Percentiles rank a stretch among this genome's conserved stretches.
Evolutionary conservation across 2,329 filamentous ascomycete genomes (phyloP).

Genomic region (Venturia nashicola): DNA sequence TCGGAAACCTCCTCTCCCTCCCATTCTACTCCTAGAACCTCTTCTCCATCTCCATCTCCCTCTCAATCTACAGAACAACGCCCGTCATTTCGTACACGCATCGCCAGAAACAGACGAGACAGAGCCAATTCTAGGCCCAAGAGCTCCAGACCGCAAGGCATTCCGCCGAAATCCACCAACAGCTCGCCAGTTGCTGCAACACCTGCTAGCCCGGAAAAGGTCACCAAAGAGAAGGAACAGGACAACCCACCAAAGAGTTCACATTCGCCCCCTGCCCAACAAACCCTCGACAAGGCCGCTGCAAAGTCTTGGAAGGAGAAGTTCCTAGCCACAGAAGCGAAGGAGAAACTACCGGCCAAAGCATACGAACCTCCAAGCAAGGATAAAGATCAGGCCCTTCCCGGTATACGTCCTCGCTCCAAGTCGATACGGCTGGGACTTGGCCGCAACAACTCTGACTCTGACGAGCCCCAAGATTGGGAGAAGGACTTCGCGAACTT

Average conservation of each 20-base stretch:
- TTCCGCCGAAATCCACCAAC: neutral
- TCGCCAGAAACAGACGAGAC: neutral
- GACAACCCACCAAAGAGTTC: neutral
- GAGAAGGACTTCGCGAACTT: neutral
- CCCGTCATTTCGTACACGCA: neutral
- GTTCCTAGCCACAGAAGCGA: neutral
- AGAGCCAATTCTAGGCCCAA: neutral
- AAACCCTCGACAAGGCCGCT: neutral
- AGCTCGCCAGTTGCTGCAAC: neutral
- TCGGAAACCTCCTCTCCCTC: neutral
- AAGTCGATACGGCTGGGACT: neutral
- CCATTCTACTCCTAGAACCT: neutral
- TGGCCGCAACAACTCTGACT: neutral
- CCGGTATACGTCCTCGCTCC: neutral
- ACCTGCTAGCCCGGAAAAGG: neutral
- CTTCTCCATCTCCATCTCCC: neutral
- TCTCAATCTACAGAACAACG: neutral
- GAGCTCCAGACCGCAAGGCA: neutral
- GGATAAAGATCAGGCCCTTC: neutral
- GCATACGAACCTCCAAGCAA: neutral
- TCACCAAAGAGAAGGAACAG: neutral
- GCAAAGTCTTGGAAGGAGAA: neutral
- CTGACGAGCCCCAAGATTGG: neutral
- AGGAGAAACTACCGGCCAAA: neutral
- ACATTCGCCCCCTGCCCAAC: neutral